These are phyloP conservation scores for Metahyphopichia silvanorum DNA, from an alignment of 805 yeast genomes.

Conservation along the genomic window DNA sequence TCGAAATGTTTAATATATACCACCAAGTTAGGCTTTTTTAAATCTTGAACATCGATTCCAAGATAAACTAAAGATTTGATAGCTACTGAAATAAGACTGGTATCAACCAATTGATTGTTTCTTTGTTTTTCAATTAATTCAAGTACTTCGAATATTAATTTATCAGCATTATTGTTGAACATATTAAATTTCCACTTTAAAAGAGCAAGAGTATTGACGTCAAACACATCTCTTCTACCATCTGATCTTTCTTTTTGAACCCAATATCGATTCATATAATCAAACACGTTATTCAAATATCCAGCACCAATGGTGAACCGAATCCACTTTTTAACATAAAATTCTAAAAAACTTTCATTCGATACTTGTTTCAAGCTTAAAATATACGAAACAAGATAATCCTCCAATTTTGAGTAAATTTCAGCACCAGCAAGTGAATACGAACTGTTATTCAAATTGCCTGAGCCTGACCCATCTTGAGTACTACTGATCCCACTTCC, in stretches of 20 bases:
- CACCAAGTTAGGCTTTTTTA: slow-evolving; percentile 77
- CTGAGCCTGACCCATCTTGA: slow-evolving; percentile 11
- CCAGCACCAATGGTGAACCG: slow-evolving; percentile 90
- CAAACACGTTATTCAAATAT: slow-evolving; percentile 87
- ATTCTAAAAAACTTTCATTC: slow-evolving; percentile 69
- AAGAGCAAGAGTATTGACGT: slow-evolving; percentile 84
- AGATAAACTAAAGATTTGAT: slow-evolving; percentile 83
- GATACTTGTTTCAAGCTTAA: slow-evolving; percentile 45
- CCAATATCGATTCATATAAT: slow-evolving; percentile 96
- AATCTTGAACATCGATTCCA: slow-evolving; percentile 88
- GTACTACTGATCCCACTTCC: too few species aligned
- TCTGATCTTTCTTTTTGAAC: slow-evolving; percentile 93
- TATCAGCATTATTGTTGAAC: slow-evolving; percentile 63
- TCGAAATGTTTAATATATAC: slow-evolving; percentile 84
- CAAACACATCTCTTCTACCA: slow-evolving; percentile 85
- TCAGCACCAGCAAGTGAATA: slow-evolving; percentile 82
- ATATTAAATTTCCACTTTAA: slow-evolving; percentile 84
- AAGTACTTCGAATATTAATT: slow-evolving; percentile 67
- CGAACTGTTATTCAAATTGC: slow-evolving; percentile 20
- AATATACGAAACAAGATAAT: slow-evolving; percentile 62
- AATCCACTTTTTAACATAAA: slow-evolving; percentile 85
- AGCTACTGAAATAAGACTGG: slow-evolving; percentile 63
- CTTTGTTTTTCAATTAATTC: slow-evolving; percentile 76
- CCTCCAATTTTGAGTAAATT: slow-evolving; percentile 68
- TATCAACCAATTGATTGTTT: slow-evolving; percentile 69